Evolutionary conservation across 106 monocot species (phyloP).

Genomic region (Acorus calamus): DNA sequence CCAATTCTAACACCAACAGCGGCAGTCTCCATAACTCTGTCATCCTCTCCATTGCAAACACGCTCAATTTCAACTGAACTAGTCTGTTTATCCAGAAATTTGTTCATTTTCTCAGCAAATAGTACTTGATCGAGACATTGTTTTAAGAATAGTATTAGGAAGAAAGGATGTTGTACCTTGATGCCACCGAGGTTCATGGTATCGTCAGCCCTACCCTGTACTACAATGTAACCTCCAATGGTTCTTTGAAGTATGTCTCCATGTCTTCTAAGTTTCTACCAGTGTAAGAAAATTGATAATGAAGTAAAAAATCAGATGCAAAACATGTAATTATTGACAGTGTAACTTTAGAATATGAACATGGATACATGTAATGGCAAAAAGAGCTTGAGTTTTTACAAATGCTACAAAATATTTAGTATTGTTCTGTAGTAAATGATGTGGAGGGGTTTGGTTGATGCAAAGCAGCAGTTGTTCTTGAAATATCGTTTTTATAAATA

Average conservation of each 20-base stretch:
- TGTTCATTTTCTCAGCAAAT: not conserved
- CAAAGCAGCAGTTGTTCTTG: too few species aligned
- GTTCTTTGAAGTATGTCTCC: conserved; percentile 87
- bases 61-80: conserved; percentile 92
- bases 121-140: not conserved
- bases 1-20: conserved; percentile 49
- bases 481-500: too few species aligned
- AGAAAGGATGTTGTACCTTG: conserved; percentile 37
- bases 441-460: too few species aligned
- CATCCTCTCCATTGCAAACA: conserved; percentile 81
- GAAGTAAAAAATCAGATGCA: too few species aligned
- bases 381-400: too few species aligned
- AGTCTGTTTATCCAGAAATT: conserved; percentile 37
- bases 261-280: conserved; percentile 72
- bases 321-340: too few species aligned
- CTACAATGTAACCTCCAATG: conserved; percentile 66
- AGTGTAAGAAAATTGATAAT: too few species aligned
- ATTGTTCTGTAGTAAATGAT: too few species aligned
- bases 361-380: too few species aligned
- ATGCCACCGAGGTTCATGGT: conserved; percentile 99
- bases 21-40: conserved; percentile 73
- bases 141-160: conserved; percentile 1
- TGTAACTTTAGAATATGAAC: too few species aligned
- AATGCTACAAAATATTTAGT: too few species aligned
- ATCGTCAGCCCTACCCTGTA: conserved; percentile 91